Conservation (phyloP, 257 asterid species). For the Paulownia fortunei region DNA sequence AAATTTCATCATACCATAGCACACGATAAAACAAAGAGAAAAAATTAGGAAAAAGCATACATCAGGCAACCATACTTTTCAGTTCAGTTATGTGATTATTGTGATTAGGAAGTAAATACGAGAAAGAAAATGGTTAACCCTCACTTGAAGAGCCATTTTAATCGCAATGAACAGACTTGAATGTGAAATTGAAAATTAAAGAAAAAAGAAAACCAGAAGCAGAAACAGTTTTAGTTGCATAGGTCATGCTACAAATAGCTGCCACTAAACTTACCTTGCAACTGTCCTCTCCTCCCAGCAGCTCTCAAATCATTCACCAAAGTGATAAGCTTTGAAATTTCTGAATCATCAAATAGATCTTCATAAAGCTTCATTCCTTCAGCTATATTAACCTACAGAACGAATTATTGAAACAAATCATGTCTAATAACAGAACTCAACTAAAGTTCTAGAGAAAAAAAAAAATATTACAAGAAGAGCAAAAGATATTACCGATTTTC, state of each 20-base stretch:
- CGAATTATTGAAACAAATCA: slow-evolving; percentile 33
- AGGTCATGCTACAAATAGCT: slow-evolving; percentile 29
- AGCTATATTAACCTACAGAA: slow-evolving; percentile 67
- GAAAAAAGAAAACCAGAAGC: background rate
- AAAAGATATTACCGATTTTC: slow-evolving; percentile 59
- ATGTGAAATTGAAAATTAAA: background rate
- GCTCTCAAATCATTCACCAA: slow-evolving; percentile 82
- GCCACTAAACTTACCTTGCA: slow-evolving; percentile 65
- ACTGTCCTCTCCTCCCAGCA: slow-evolving; percentile 82
- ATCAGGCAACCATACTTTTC: background rate
- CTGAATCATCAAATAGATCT: slow-evolving; percentile 59
- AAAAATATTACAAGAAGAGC: background rate
- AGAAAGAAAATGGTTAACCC: slow-evolving; percentile 16
- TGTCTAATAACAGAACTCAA: slow-evolving; percentile 30
- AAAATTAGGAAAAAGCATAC: background rate
- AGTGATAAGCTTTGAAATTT: slow-evolving; percentile 58
- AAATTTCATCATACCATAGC: background rate
- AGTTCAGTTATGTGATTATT: background rate
- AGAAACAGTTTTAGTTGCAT: slow-evolving; percentile 22
- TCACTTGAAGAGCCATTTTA: slow-evolving; percentile 4
- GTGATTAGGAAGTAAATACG: slow-evolving; percentile 5
- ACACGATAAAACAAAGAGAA: slow-evolving; percentile 1
- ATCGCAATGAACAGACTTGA: background rate
- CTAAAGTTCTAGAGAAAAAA: slow-evolving; percentile 8
- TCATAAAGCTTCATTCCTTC: slow-evolving; percentile 88